Evolutionary conservation across 1,284 basidiomycete genomes (phyloP).

Genomic region (Stereum hirsutum): DNA sequence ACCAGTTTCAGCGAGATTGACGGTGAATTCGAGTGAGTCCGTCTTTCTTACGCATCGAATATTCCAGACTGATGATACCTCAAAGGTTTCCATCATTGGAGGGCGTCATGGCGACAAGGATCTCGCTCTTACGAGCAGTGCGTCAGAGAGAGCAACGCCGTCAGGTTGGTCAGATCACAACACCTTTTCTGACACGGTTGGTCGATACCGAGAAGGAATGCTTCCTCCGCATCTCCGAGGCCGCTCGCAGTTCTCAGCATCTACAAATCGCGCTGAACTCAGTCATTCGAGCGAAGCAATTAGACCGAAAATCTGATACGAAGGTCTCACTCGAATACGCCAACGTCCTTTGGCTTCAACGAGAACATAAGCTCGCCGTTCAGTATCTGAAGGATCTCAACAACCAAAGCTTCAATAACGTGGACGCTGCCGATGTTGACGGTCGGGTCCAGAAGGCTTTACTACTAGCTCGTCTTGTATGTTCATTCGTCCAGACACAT

Average conservation of each 20-base stretch:
- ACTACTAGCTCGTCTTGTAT: slow-evolving; percentile 53
- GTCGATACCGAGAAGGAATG: slow-evolving; percentile 60
- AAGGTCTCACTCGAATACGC: slow-evolving; percentile 78
- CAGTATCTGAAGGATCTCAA: slow-evolving; percentile 56
- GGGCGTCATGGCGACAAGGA: slow-evolving; percentile 72
- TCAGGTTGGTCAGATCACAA: slow-evolving; percentile 63
- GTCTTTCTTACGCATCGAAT: neutral
- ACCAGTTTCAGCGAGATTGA: slow-evolving; percentile 38
- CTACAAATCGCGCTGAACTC: slow-evolving; percentile 85
- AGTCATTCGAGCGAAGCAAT: slow-evolving; percentile 62
- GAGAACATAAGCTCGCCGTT: slow-evolving; percentile 80
- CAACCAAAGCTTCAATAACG: slow-evolving; percentile 10
- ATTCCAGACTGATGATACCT: slow-evolving; percentile 4
- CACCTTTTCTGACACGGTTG: slow-evolving; percentile 44
- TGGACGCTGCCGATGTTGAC: slow-evolving; percentile 4
- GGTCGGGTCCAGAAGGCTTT: slow-evolving; percentile 29
- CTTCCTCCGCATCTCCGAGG: slow-evolving; percentile 65
- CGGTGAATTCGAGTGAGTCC: slow-evolving; percentile 55
- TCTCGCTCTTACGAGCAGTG: slow-evolving; percentile 70
- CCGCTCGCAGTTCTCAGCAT: slow-evolving; percentile 64
- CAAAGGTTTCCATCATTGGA: slow-evolving; percentile 75
- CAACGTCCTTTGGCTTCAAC: slow-evolving; percentile 82
- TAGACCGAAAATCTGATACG: slow-evolving; percentile 41
- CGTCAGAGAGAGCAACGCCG: slow-evolving; percentile 55
- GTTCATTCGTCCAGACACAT: slow-evolving; percentile 13